Evolutionary conservation across 2,329 filamentous ascomycete species (phyloP), one percentile per base, ranked within the genome.

Genomic region (Penicillium glabrum): DNA sequence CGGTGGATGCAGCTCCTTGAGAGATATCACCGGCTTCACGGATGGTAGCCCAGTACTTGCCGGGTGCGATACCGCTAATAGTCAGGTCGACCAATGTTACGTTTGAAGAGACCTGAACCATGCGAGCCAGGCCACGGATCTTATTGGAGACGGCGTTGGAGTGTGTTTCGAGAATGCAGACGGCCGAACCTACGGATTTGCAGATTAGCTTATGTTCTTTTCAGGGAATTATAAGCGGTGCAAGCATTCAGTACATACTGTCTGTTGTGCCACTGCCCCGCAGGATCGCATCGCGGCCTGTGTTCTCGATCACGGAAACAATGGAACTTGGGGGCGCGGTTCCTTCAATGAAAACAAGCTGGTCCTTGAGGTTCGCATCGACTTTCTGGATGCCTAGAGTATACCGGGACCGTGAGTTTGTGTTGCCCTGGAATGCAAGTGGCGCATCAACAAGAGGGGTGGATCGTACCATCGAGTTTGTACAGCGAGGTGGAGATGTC

Each of bases 101-200:
- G 43, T 83, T 86, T 3, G 89, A 82, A 51, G 86, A 87, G 50
- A 96, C 91, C 71, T 98, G 91, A 43, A 99, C 93, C 89, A 99
- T 96, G 65, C 95, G 87, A 60, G 90, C 91, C 41, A 99, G 80
- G 27, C 95, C 95, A 64, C 90, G 86, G 51, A 99, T 92, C 66
- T 89, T 82, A 68, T 88, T 83, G 62, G 79, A 73, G 54, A 87
- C 83, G 56, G 76, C 74, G 37, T 75, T 78, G 46, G 86, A 83
- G 69, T 91, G 87, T 55, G 91, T 96, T 80, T 99, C 95, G 59
- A 99, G 86, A 69, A 99, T 98, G 77, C 93, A 96, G 44, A 99
- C 95, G 45, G 93, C 72, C 31, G 63, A 75, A 54, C 69, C 72
- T 75, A n/a, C 21, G 16, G 11, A 43, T 33, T 46, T 47, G 47